Conservation (phyloP, 108 stramenopile genomes). For the Nannochloropsis oceanica region DNA sequence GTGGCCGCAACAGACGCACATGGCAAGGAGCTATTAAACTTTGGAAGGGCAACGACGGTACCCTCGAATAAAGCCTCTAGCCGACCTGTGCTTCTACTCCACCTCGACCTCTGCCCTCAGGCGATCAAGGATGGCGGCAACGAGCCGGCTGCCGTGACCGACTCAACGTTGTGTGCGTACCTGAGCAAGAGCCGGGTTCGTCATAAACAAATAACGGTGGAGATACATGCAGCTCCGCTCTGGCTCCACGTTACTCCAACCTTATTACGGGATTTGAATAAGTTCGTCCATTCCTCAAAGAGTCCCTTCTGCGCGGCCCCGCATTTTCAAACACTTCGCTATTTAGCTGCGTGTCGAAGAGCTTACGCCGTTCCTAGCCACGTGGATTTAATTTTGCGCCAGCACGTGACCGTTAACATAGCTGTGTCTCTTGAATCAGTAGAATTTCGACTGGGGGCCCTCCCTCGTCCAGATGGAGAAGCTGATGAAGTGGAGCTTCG, state of each 20-base stretch:
- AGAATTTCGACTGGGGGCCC: neutral
- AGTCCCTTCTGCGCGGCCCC: neutral
- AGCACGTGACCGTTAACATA: neutral
- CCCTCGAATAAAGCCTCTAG: neutral
- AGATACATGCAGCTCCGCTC: neutral
- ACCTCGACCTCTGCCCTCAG: neutral
- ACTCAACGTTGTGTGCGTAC: neutral
- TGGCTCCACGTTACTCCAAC: neutral
- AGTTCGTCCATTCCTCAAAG: neutral
- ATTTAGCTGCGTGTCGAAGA: neutral
- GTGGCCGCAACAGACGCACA: neutral
- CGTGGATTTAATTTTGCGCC: neutral
- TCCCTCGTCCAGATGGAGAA: neutral
- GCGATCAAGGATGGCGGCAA: neutral
- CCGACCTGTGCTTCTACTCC: neutral
- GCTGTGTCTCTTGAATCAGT: neutral
- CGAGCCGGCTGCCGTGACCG: neutral
- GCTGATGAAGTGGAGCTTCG: neutral
- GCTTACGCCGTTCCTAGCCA: neutral
- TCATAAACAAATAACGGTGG: neutral
- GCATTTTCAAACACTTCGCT: neutral
- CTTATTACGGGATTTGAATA: neutral
- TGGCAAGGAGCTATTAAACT: neutral
- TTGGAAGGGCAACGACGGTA: neutral
- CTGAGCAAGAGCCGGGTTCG: neutral